Base-by-base conservation (phyloP, 1,284 basidiomycete genomes). In the Marasmius tenuissimus region DNA sequence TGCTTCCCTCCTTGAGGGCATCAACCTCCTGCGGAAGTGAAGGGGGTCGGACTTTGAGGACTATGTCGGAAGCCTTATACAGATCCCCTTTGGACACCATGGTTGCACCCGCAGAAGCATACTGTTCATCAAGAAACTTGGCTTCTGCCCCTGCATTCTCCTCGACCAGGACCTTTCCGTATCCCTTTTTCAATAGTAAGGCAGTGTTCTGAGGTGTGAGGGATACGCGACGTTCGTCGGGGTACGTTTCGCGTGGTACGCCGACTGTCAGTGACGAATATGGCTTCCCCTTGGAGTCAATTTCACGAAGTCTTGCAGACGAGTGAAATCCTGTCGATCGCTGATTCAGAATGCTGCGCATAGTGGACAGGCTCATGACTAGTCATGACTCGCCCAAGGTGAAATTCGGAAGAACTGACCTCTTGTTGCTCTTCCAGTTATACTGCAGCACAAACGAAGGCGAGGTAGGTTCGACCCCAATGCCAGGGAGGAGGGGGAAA, bases 41-140 rank as follows among this genome's bases (percentile, higher is more conserved):
- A 45, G 92, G 92, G 45, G 92, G 86, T 63, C 91, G 83, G 61
- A 94, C 92, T 82, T 94, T 94, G 64, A 94, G 80, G 68, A 93
- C 78, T 68, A 94, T 90, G 70, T 94, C 91, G 1, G 90, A 79
- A 39, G 78, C 76, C 51, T 75, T 74, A 69, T 85, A 88, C 4
- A 93, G 74, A 63, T 88, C 85, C 59, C 87, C 84, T 66, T 79
- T 79, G 54, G 87, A 84, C 33, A 86, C 88, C 59, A 94, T 72
- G 1, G 83, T 87, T 27, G 92, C 92, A 4, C 92, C 92, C n/a
- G 91, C 92, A 48, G 85, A 83, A 61, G 76, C 76, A 71, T 93
- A 94, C 47, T 91, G 87, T 66, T 87, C 87, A 69, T 94, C 90
- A 61, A 87, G 77, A 72, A 94, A 94, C 70, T 92, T 88, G 3